Percentiles rank a stretch among this genome's conserved stretches.
These are phyloP conservation scores for Pinus taeda DNA, from an alignment of 75 land plant genomes.

Conservation along the genomic window DNA sequence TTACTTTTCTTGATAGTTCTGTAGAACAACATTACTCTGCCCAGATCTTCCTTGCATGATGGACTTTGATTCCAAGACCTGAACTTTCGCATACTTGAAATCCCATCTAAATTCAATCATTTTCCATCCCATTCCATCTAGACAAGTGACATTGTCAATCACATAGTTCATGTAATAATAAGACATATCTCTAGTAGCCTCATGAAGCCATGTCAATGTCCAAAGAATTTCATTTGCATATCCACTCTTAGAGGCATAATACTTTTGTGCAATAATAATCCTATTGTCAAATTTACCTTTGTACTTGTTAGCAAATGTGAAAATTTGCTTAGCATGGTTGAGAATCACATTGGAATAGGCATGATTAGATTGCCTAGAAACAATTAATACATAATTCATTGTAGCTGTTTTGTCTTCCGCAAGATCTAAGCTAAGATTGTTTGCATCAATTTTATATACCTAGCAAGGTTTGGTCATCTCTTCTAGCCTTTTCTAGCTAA, in stretches of 20 bases:
- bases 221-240: constrained; percentile 20
- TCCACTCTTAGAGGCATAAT: constrained; percentile 56
- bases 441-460: no score
- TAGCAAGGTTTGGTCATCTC: no score
- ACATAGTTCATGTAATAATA: constrained; percentile 40
- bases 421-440: constrained; percentile 21
- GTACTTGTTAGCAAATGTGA: constrained; percentile 55
- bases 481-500: no score
- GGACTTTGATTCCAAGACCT: no score
- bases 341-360: constrained; percentile 38
- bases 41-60: no score
- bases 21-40: no score
- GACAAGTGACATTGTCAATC: constrained; percentile 37
- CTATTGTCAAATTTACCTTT: constrained; percentile 54
- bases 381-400: constrained; percentile 58
- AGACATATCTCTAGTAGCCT: constrained; percentile 39
- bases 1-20: no score
- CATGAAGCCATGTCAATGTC: constrained; percentile 64
- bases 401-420: constrained; percentile 74
- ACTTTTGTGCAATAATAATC: constrained; percentile 47
- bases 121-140: constrained; percentile 37
- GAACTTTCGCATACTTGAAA: no score
- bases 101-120: no score
- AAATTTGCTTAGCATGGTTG: constrained; percentile 53
- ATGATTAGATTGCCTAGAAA: constrained; percentile 27